Percentiles rank a stretch among this genome's conserved stretches.
phyloP scores from a whole-genome alignment of 2,329 filamentous ascomycete species.

The Pseudogymnoascus sp. region DNA sequence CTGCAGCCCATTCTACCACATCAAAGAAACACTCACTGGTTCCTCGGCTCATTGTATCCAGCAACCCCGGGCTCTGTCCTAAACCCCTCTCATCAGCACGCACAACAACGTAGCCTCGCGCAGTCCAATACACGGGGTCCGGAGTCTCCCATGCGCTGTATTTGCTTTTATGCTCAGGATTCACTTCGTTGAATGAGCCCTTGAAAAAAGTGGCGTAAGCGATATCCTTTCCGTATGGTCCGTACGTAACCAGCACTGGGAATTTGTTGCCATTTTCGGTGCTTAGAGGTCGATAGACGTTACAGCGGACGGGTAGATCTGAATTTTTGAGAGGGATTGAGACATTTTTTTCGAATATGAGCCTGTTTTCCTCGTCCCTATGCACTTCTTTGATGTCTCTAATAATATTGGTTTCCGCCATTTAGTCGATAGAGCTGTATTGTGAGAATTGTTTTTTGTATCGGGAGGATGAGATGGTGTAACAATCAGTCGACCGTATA shows the following conservation, averaged over 20 bases:
- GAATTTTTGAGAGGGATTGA: neutral
- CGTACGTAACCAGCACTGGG: slow-evolving; percentile 53
- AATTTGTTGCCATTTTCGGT: neutral
- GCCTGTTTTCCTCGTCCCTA: neutral
- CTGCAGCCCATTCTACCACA: slow-evolving; percentile 39
- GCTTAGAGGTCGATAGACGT: neutral
- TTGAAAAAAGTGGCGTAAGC: slow-evolving; percentile 46
- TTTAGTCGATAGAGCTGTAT: neutral
- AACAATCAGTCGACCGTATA: neutral
- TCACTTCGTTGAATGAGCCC: slow-evolving; percentile 36
- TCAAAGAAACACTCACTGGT: slow-evolving; percentile 40
- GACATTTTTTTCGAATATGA: neutral
- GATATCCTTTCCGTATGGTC: slow-evolving; percentile 67
- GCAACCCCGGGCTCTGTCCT: slow-evolving; percentile 28
- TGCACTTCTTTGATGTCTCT: slow-evolving; percentile 16
- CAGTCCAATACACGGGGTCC: slow-evolving; percentile 31
- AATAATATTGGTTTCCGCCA: slow-evolving; percentile 10
- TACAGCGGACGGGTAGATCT: neutral
- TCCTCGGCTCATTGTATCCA: slow-evolving; percentile 41
- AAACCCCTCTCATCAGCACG: slow-evolving; percentile 35
- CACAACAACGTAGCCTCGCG: slow-evolving; percentile 30
- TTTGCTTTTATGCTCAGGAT: slow-evolving; percentile 29
- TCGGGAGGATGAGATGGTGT: neutral
- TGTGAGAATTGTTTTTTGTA: neutral
- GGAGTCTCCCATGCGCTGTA: slow-evolving; percentile 33